These are phyloP conservation scores for Wickerhamomyces kurtzmanii DNA, from an alignment of 805 yeast genomes.

Conservation along the genomic window DNA sequence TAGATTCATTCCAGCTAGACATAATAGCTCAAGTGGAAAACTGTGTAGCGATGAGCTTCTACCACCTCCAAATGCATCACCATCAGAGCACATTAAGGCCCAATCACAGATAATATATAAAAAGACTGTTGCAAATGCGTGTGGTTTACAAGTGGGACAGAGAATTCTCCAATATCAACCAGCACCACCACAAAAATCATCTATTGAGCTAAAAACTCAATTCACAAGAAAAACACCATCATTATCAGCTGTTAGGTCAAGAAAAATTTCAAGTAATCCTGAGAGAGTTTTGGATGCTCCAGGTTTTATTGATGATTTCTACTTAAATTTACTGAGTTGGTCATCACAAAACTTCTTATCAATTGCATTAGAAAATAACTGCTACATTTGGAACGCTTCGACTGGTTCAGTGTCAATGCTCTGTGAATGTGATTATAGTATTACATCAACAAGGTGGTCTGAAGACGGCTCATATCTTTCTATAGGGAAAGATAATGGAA, in stretches of 20 bases:
- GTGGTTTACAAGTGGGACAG: conserved; percentile 78
- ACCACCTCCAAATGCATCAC: conserved; percentile 38
- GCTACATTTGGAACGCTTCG: conserved; percentile 89
- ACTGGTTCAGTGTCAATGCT: conserved; percentile 68
- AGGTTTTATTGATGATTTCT: conserved; percentile 87
- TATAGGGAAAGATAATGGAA: conserved; percentile 77
- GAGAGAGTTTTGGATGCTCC: conserved; percentile 95
- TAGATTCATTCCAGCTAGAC: conserved; percentile 53
- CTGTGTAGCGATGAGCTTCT: conserved; percentile 25
- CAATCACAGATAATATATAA: conserved; percentile 44
- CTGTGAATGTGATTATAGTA: conserved; percentile 45
- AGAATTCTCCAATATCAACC: conserved; percentile 83
- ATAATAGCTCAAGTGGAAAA: conserved; percentile 36
- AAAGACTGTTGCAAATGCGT: conserved; percentile 85
- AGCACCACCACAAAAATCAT: conserved; percentile 52
- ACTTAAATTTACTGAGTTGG: conserved; percentile 82
- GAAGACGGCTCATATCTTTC: conserved; percentile 82
- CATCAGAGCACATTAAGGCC: conserved; percentile 30
- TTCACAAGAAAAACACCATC: conserved; percentile 20
- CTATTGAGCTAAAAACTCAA: conserved; percentile 16
- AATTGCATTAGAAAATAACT: conserved; percentile 74
- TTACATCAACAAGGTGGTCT: conserved; percentile 81
- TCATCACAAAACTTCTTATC: conserved; percentile 74
- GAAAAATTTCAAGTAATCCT: conserved; percentile 79
- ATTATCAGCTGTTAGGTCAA: conserved; percentile 46